A percentile compares a stretch with the other conserved stretches of the same genome.
Evolutionary conservation across 495 filamentous ascomycete genomes (phyloP).

Genomic region (Aspergillus sclerotioniger): DNA sequence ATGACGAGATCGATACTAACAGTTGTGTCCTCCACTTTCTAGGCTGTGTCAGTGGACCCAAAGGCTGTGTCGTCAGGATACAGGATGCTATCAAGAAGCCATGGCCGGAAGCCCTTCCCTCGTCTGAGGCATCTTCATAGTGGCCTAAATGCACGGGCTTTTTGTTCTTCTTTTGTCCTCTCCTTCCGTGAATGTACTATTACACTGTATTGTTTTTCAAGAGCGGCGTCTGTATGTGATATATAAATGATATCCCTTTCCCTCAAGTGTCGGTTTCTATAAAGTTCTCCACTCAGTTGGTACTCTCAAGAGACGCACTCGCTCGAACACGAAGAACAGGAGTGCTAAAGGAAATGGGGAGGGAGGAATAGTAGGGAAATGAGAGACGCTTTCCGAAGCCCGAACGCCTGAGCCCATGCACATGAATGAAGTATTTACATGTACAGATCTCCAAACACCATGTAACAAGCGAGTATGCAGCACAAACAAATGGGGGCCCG

Average conservation of each 20-base stretch:
- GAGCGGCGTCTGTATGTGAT: conserved; percentile 49
- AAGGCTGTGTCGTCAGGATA: conserved; percentile 76
- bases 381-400: neutral
- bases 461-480: conserved; percentile 10
- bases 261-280: neutral
- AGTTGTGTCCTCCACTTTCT: conserved; percentile 16
- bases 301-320: neutral
- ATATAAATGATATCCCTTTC: conserved; percentile 47
- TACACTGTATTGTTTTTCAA: conserved; percentile 43
- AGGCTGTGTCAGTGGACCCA: conserved; percentile 80
- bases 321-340: neutral
- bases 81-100: conserved; percentile 92
- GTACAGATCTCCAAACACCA: conserved; percentile 6
- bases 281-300: neutral
- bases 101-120: conserved; percentile 59
- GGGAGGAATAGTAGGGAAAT: neutral
- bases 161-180: conserved; percentile 13
- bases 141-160: conserved; percentile 15
- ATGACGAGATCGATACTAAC: neutral
- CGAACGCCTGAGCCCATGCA: neutral
- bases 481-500: neutral
- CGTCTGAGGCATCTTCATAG: conserved; percentile 42
- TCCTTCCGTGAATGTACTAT: conserved; percentile 35
- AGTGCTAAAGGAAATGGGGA: neutral
- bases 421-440: conserved; percentile 1